A percentile compares a stretch with the other conserved stretches of the same genome.
Evolutionary conservation across 2,329 filamentous ascomycete genomes (phyloP).

Genomic region (Didymella arachidicola): DNA sequence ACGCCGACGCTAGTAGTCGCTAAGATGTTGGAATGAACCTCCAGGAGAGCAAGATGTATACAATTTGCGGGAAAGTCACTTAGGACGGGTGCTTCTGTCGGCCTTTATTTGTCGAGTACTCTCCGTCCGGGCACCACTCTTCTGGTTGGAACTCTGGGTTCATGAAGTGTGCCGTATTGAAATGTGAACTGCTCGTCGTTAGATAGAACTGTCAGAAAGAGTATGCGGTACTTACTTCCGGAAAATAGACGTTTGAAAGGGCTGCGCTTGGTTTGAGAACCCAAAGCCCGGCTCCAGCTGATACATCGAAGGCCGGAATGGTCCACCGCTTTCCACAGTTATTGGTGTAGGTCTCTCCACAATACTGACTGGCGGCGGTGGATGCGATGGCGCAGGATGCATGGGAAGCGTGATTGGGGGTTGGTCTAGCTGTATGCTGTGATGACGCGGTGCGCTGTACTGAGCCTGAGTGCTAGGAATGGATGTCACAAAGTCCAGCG

Average conservation of each 20-base stretch:
- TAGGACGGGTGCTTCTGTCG: constrained; percentile 50
- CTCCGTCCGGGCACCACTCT: constrained; percentile 59
- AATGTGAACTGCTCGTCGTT: constrained; percentile 54
- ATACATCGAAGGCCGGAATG: constrained; percentile 57
- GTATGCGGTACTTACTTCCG: constrained; percentile 52
- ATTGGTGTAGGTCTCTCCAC: constrained; percentile 43
- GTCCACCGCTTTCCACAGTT: constrained; percentile 47
- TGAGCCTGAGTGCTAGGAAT: constrained; percentile 39
- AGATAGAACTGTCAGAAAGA: constrained; percentile 12
- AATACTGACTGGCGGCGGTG: constrained; percentile 41
- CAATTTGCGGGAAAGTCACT: constrained; percentile 26
- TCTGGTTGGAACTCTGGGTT: constrained; percentile 63
- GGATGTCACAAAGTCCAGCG: constrained; percentile 47
- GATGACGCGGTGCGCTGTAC: constrained; percentile 36
- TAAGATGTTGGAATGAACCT: constrained; percentile 46
- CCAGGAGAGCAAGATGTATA: constrained; percentile 33
- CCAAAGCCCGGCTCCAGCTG: constrained; percentile 55
- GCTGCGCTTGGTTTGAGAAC: constrained; percentile 48
- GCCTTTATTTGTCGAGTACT: constrained; percentile 53
- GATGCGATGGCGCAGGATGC: constrained; percentile 35
- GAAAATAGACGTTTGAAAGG: constrained; percentile 60
- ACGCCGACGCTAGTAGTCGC: constrained; percentile 50
- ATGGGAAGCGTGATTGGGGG: constrained; percentile 45
- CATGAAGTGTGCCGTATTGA: constrained; percentile 61
- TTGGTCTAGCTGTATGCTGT: constrained; percentile 46